Percentiles rank a stretch among this genome's conserved stretches.
Evolutionary conservation across 192 early-diverging fungal genomes (phyloP).

Genomic region (Funneliformis mosseae): DNA sequence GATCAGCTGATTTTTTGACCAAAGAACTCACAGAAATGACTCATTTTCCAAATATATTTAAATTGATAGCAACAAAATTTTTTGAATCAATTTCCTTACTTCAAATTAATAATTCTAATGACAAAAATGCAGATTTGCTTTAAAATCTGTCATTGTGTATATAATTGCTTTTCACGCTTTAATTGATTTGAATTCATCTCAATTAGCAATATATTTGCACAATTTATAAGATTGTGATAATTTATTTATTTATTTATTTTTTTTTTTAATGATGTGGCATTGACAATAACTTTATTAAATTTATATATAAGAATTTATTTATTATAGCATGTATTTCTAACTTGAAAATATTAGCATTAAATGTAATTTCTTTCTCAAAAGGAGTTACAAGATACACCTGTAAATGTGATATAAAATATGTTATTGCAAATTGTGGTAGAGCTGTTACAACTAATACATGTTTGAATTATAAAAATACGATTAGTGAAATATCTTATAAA

Average conservation of each 20-base stretch:
- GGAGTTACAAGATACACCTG: constrained; percentile 1
- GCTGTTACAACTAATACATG: background rate
- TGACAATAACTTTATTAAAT: too few species aligned
- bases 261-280: too few species aligned
- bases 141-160: constrained; percentile 29
- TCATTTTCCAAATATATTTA: constrained; percentile 4
- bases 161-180: constrained; percentile 26
- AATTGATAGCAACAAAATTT: background rate
- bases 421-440: constrained; percentile 30
- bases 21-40: background rate
- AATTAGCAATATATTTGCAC: constrained; percentile 21
- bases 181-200: constrained; percentile 14
- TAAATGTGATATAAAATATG: constrained; percentile 29
- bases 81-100: constrained; percentile 24
- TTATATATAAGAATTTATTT: too few species aligned
- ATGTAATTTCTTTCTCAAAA: background rate
- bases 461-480: background rate
- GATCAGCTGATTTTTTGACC: background rate
- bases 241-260: too few species aligned
- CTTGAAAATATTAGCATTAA: constrained; percentile 5
- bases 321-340: constrained; percentile 24
- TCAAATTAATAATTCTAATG: background rate
- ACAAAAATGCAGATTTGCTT: constrained; percentile 6
- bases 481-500: background rate
- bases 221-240: constrained; percentile 6